These are phyloP conservation scores for Incumbomyces delicatus DNA, from an alignment of 2,329 filamentous ascomycete species.

Conservation along the genomic window DNA sequence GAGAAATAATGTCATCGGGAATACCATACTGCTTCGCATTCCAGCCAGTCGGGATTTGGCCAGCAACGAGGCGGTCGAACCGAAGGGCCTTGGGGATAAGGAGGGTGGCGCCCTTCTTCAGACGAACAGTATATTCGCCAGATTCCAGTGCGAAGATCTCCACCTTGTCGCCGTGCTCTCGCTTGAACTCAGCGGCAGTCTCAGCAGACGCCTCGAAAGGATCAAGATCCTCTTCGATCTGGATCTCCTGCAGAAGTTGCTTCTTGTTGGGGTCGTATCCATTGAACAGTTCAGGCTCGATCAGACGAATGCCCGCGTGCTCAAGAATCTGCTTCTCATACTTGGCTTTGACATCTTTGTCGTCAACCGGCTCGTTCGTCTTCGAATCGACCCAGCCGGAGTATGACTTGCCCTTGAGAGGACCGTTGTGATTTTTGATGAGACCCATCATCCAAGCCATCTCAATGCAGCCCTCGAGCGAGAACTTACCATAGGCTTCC, in stretches of 20 bases:
- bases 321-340: constrained; percentile 96
- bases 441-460: constrained; percentile 99
- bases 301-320: constrained; percentile 92
- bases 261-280: constrained; percentile 98
- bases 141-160: constrained; percentile 95
- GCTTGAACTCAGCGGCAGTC: constrained; percentile 92
- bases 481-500: constrained; percentile 95
- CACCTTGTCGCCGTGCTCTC: constrained; percentile 93
- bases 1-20: constrained; percentile 92
- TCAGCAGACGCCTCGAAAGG: constrained; percentile 97
- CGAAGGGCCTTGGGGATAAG: constrained; percentile 94
- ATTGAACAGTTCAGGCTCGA: constrained; percentile 92
- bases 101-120: constrained; percentile 90
- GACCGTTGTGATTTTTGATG: constrained; percentile 96
- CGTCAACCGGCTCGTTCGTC: constrained; percentile 87
- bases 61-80: constrained; percentile 94
- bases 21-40: constrained; percentile 93
- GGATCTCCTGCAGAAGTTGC: constrained; percentile 93
- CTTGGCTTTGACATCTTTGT: constrained; percentile 95
- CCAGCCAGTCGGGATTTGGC: constrained; percentile 95
- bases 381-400: constrained; percentile 93
- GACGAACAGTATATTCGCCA: constrained; percentile 84
- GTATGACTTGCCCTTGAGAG: constrained; percentile 91
- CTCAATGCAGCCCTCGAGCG: constrained; percentile 92
- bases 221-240: constrained; percentile 93